These are phyloP conservation scores for Pseudogymnoascus sp. DNA, from an alignment of 2,329 filamentous ascomycete genomes.

Conservation along the genomic window DNA sequence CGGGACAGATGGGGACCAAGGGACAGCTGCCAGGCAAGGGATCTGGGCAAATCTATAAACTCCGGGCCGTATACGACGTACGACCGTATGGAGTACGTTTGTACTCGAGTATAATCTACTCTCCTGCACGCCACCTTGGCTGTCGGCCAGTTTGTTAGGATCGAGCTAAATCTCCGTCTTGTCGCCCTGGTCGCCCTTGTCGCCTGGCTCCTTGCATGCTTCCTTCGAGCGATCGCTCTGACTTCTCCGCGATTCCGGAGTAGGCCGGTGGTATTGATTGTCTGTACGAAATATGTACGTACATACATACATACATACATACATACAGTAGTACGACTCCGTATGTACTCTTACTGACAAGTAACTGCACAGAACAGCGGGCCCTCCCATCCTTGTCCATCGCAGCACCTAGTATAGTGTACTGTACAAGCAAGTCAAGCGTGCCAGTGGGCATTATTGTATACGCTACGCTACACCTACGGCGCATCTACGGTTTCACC, in stretches of 20 bases:
- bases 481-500: not conserved
- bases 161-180: not conserved
- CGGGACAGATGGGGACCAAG: not conserved
- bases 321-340: too few relatives aligned
- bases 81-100: not conserved
- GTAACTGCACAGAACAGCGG: not conserved
- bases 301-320: too few relatives aligned
- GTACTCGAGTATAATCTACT: not conserved
- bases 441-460: not conserved
- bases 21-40: not conserved
- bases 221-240: not conserved
- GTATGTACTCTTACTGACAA: not conserved
- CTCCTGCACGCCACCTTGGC: not conserved
- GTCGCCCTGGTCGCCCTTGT: not conserved
- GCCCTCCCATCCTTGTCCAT: constrained; percentile 5
- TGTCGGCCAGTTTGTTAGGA: not conserved
- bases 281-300: too few relatives aligned
- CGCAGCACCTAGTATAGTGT: not conserved
- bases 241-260: not conserved
- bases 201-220: not conserved
- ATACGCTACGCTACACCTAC: not conserved
- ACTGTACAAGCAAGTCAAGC: not conserved
- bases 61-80: not conserved
- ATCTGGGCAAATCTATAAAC: not conserved
- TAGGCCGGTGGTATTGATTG: too few relatives aligned